Percentiles rank a stretch among this genome's conserved stretches.
Evolutionary conservation across 208 protist genomes (phyloP).

Genomic region (Acanthamoeba royreba): DNA sequence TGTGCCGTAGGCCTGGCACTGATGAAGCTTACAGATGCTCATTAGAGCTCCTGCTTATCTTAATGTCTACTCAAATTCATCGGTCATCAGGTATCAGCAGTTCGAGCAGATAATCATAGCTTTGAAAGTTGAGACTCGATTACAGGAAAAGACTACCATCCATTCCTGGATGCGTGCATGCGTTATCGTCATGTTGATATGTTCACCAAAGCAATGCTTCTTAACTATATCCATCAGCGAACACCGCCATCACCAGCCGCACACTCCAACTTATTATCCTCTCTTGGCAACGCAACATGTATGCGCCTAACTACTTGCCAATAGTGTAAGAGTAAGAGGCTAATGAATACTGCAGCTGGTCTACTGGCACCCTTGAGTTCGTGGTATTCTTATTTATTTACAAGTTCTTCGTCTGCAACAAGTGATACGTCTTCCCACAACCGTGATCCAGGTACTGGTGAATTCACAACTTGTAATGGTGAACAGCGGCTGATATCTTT

Average conservation of each 20-base stretch:
- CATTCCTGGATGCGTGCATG: background rate
- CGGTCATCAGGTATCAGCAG: background rate
- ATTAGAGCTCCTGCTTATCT: background rate
- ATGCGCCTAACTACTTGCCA: too few relatives aligned
- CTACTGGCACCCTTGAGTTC: background rate
- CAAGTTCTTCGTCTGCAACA: background rate
- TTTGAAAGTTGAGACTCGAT: background rate
- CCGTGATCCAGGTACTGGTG: background rate
- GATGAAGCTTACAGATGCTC: background rate
- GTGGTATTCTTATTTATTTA: background rate
- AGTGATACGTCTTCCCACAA: background rate
- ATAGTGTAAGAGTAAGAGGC: too few relatives aligned
- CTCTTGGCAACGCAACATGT: too few relatives aligned
- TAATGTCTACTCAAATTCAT: background rate
- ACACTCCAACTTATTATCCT: background rate
- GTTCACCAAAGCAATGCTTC: background rate
- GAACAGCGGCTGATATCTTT: background rate
- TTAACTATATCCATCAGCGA: background rate
- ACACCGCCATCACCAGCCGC: background rate
- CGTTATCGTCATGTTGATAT: background rate
- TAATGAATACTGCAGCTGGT: background rate
- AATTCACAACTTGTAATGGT: background rate
- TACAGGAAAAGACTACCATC: background rate
- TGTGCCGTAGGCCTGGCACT: background rate
- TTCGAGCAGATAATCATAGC: background rate